phyloP scores from a whole-genome alignment of 2,329 filamentous ascomycete species.

The Corinectria fuckeliana region DNA sequence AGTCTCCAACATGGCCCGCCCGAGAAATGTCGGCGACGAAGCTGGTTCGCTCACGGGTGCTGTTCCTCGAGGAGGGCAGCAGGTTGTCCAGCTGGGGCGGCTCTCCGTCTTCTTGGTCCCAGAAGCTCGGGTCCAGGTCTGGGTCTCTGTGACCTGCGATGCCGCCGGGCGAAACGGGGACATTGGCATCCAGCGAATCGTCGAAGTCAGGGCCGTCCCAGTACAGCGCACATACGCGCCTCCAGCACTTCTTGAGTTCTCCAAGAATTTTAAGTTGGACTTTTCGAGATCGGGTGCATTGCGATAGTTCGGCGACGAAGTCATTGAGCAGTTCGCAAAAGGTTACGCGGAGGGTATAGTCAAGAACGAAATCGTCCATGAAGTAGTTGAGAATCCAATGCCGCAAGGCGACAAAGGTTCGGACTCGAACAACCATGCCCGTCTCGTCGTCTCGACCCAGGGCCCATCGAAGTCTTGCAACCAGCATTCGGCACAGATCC shows the following conservation, averaged over 20 bases:
- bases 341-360: constrained; percentile 73
- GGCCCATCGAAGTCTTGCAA: constrained; percentile 88
- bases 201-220: constrained; percentile 81
- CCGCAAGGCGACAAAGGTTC: constrained; percentile 91
- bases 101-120: constrained; percentile 53
- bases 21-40: constrained; percentile 56
- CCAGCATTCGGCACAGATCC: constrained; percentile 81
- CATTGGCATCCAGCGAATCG: constrained; percentile 65
- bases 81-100: constrained; percentile 54
- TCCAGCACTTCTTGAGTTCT: constrained; percentile 97
- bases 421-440: constrained; percentile 91
- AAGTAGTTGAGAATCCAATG: constrained; percentile 99
- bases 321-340: constrained; percentile 85
- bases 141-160: constrained; percentile 66
- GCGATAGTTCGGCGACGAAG: constrained; percentile 62
- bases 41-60: constrained; percentile 40
- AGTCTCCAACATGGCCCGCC: constrained; percentile 55
- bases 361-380: constrained; percentile 86
- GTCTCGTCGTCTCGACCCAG: constrained; percentile 79
- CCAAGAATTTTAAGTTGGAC: constrained; percentile 82
- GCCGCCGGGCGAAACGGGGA: constrained; percentile 79
- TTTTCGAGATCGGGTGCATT: constrained; percentile 53
- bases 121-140: constrained; percentile 60
- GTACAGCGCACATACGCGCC: constrained; percentile 84
- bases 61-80: constrained; percentile 42